Evolutionary conservation across 2,329 filamentous ascomycete species (phyloP), one percentile per base, ranked within the genome.

Genomic region (Xylariaceae sp.): DNA sequence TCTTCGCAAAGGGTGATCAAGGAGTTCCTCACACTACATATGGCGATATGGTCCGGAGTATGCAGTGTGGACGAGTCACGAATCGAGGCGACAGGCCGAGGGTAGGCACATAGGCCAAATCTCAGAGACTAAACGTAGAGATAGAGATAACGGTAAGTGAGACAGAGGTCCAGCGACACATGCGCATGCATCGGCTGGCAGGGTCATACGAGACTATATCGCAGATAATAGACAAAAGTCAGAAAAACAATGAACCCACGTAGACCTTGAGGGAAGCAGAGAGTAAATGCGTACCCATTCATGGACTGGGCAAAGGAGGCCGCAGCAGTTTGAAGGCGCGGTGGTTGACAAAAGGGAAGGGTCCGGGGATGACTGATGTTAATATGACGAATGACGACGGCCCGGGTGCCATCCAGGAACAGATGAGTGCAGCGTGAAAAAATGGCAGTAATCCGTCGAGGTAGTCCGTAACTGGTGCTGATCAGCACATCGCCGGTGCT

Each of bases 81-180:
- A 37, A 56, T 54, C 53, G 37, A 58, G 58, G 35, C 45, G 10
- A 47, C 53, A 7, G 23, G 37, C 18, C 48, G 44, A 57, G 55
- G 56, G 13, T 50, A 44, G n/a, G 51, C 51, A 44, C 51, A 58
- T 53, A 34, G 49, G 15, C 30, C 49, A 44, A 54, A 37, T 11
- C 37, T 23, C 5, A 23, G 13, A 9, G 52, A 59, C 52, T 55
- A 49, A 18, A 49, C n/a, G 48, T 45, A 15, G 30, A 42, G 30
- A 34, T 13, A 18, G 23, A 37, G 13, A 48, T 34, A 23, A 17
- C 45, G 48, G n/a, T 17, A 23, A 53, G 48, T 57, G 49, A 58
- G 50, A 61, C 53, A 55, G 44, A 58, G 37, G 37, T 39, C 48
- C 10, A 55, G 52, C 39, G 17, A 56, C 47, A 63, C 15, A 42